Conservation (phyloP, 116 monocot genomes). For the Iris pallida region DNA sequence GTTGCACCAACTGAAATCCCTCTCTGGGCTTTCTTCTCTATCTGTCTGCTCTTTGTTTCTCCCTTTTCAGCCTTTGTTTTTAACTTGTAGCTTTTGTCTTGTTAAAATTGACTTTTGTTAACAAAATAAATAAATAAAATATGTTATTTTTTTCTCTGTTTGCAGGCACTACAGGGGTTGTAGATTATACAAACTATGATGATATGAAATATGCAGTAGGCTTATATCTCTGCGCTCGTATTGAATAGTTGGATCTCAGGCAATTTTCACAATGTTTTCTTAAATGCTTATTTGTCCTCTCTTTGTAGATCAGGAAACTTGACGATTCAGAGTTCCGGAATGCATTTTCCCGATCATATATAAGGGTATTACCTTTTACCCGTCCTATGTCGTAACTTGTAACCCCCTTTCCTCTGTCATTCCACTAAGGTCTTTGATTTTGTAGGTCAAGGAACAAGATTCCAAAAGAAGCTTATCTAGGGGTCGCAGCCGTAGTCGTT, state of each 20-base stretch:
- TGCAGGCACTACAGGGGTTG: slow-evolving; percentile 79
- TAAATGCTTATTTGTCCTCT: not conserved
- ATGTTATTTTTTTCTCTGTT: not conserved
- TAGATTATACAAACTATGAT: slow-evolving; percentile 93
- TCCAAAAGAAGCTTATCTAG: slow-evolving; percentile 37
- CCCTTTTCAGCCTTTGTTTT: no score
- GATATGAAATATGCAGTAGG: slow-evolving; percentile 98
- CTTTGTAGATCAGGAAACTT: slow-evolving; percentile 79
- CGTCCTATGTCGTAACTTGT: not conserved
- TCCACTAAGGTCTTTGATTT: not conserved
- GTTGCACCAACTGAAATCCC: no score
- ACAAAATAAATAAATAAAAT: no score
- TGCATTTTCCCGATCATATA: slow-evolving; percentile 75
- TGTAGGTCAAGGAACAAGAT: slow-evolving; percentile 33
- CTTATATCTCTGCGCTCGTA: not conserved
- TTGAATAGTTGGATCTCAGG: not conserved
- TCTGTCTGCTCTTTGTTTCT: no score
- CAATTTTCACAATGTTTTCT: not conserved
- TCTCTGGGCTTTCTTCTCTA: no score
- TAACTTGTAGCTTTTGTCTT: no score
- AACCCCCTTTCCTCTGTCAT: no score
- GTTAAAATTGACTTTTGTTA: no score
- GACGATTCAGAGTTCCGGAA: slow-evolving; percentile 96
- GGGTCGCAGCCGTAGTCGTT: slow-evolving; percentile 38
- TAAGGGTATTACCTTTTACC: slow-evolving; percentile 51